Percentiles rank a stretch among this genome's conserved stretches.
Evolutionary conservation across 2,329 filamentous ascomycete species (phyloP).

Genomic region (Cordyceps militaris): DNA sequence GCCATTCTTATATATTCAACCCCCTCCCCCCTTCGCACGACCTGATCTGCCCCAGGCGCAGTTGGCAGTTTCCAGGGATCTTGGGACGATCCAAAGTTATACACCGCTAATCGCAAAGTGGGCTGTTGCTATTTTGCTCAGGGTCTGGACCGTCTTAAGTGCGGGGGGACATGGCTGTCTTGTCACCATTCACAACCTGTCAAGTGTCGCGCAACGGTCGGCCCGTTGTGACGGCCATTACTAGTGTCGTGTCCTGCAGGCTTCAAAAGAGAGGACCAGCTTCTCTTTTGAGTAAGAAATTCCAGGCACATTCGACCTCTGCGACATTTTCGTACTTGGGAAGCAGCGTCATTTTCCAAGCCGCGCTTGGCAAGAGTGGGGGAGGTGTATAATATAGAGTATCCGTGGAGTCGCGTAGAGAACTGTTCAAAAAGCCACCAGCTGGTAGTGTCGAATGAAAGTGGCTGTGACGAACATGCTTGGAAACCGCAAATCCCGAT

Average conservation of each 20-base stretch:
- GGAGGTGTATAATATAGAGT: neutral
- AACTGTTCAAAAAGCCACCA: neutral
- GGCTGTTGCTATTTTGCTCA: slow-evolving; percentile 6
- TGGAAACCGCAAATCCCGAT: neutral
- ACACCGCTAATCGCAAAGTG: slow-evolving; percentile 12
- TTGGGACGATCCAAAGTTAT: neutral
- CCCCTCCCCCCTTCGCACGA: too few relatives aligned
- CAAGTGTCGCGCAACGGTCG: neutral
- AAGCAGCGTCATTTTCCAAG: neutral
- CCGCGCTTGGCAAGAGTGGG: slow-evolving; percentile 4
- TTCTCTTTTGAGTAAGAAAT: neutral
- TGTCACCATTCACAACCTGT: slow-evolving; percentile 3
- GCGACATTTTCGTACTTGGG: neutral
- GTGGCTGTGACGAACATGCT: neutral
- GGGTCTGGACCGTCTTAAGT: slow-evolving; percentile 5
- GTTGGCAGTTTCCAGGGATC: neutral
- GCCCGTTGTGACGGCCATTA: neutral
- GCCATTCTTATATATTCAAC: slow-evolving; percentile 6
- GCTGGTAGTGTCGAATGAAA: slow-evolving; percentile 2
- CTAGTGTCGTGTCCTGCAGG: neutral
- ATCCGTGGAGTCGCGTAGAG: too few relatives aligned
- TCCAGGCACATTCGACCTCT: neutral
- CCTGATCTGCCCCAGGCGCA: neutral
- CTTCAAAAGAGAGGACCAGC: neutral
- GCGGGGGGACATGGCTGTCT: slow-evolving; percentile 1